Evolutionary conservation across 139 green algal species (phyloP).

Genomic region (Tetradesmus obliquus): DNA sequence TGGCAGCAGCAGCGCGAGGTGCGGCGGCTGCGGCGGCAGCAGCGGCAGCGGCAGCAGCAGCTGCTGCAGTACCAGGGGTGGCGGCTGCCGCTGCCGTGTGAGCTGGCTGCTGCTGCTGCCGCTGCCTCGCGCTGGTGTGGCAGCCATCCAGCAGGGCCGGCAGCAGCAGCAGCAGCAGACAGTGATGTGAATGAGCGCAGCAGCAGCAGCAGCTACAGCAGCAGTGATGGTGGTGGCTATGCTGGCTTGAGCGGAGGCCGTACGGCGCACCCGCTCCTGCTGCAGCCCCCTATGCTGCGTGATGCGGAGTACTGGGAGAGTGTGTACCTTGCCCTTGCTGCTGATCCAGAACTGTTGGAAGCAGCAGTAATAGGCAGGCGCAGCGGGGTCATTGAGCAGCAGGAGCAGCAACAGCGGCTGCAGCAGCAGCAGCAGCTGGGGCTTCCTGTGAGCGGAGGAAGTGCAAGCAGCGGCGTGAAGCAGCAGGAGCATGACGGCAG

Average conservation of each 20-base stretch:
- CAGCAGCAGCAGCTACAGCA: neutral
- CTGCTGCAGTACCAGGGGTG: neutral
- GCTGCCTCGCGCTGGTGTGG: neutral
- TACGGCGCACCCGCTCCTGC: neutral
- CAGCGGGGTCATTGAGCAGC: neutral
- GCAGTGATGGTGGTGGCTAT: too few species aligned
- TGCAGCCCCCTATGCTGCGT: neutral
- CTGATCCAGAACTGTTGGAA: neutral
- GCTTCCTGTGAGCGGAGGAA: neutral
- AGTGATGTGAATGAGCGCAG: neutral
- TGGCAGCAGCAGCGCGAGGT: conserved; percentile 5
- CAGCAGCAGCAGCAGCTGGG: neutral
- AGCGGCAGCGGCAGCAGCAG: neutral
- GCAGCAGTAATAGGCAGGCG: neutral
- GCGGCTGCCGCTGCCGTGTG: neutral
- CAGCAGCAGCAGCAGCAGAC: neutral
- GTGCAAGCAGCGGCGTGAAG: too few species aligned
- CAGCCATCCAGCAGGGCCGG: neutral
- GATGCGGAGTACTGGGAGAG: conserved; percentile 19
- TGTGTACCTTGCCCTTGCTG: neutral
- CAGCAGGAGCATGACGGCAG: too few species aligned
- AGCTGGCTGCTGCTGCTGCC: conserved; percentile 13
- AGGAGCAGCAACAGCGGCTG: neutral
- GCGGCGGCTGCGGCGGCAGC: neutral
- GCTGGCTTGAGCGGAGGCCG: neutral